phyloP scores from a whole-genome alignment of 1,284 basidiomycete species.

The Ustilago xerochloae region DNA sequence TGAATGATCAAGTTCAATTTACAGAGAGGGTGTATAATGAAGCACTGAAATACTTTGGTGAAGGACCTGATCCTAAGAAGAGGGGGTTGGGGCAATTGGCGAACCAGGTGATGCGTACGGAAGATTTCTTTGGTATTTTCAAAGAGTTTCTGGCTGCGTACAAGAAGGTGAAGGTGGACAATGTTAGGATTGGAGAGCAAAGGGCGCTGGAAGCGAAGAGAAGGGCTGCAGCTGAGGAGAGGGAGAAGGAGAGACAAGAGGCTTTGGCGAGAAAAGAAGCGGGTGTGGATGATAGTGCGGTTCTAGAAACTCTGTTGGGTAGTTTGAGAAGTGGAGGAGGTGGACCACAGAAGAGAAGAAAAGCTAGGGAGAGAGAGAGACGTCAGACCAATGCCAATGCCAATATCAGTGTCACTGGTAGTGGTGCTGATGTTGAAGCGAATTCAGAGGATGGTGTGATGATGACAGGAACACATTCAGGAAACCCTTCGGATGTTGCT shows the following conservation, averaged over 20 bases:
- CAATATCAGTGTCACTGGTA: neutral
- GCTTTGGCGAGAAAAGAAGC: conserved; percentile 63
- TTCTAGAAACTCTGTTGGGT: conserved; percentile 66
- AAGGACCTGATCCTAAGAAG: conserved; percentile 64
- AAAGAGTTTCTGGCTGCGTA: conserved; percentile 66
- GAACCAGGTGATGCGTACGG: conserved; percentile 62
- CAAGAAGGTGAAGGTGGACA: conserved; percentile 64
- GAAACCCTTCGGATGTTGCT: conserved; percentile 56
- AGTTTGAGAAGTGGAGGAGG: conserved; percentile 61
- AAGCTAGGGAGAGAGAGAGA: conserved; percentile 56
- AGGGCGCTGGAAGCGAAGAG: conserved; percentile 63
- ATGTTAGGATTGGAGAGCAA: conserved; percentile 63
- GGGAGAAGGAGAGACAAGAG: conserved; percentile 61
- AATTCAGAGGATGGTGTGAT: conserved; percentile 7
- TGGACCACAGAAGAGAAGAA: conserved; percentile 57
- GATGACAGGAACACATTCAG: conserved; percentile 11
- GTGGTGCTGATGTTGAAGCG: conserved; percentile 6
- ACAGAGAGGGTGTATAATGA: conserved; percentile 65
- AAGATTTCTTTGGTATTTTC: conserved; percentile 69
- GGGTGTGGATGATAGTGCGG: conserved; percentile 64
- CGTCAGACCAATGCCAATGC: conserved; percentile 48
- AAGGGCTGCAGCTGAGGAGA: conserved; percentile 63
- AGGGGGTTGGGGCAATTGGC: conserved; percentile 59
- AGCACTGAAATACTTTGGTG: conserved; percentile 66
- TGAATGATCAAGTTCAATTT: conserved; percentile 64